Base-by-base conservation (phyloP, 768 basidiomycete genomes). In the Astraeus odoratus region DNA sequence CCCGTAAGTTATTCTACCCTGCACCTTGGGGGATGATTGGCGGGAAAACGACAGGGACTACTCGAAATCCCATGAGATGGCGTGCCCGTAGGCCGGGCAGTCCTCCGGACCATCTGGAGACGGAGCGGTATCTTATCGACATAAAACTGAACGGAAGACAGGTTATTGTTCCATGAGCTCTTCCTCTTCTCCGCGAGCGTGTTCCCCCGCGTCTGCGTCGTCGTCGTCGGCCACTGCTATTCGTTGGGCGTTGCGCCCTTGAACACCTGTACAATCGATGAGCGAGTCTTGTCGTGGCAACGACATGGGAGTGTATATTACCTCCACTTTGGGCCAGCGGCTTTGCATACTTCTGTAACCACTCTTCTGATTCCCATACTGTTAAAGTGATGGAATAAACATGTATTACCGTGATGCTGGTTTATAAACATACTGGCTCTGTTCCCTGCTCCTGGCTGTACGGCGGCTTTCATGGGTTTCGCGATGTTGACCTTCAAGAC, bases 311-410 rank as follows among this genome's bases (percentile, higher is more conserved):
- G 33, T 26, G 19, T 41, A 7, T 13, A 70, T 46, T 49, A 82
- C 87, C 87, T 67, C 85, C 86, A 54, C 81, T 81, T 53, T 83
- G 74, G 10, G 78, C 75, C 39, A 86, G 67, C 9, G 88, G 86
- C 57, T 91, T 88, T 3, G 85, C 82, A 61, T 94, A 72, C 56
- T 84, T 73, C 61, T 80, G 70, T 24, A 95, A 67, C 93, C 93
- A 97, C 50, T 96, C 92, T 64, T 97, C 94, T 0, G 87, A 85
- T 59, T 93, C 89, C 94, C 94, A 97, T 52, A 97, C 93, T 95
- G 57, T 8, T 45, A 26, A 46, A 23, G 15, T 27, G 22, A 10
- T 42, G 20, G 52, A 42, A 47, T 36, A 20, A 44, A 33, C 20
- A 40, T 39, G 18, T 8, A 31, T 18, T 12, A 27, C 39, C 8